Base-by-base conservation (phyloP, 192 early-diverging fungal species). In the Podila minutissima region DNA sequence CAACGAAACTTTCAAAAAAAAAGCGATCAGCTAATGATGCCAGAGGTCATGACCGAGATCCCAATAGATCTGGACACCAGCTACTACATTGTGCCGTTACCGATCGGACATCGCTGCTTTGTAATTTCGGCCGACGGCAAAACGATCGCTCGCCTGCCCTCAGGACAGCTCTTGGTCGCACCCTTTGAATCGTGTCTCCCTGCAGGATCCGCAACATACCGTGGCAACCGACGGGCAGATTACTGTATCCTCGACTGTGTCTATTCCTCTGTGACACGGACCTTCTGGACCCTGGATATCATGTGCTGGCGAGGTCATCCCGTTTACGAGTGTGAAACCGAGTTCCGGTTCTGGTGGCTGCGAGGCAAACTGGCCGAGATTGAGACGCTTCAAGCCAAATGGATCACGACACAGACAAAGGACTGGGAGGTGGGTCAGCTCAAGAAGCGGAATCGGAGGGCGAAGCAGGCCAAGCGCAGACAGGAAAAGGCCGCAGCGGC, bases 281-380 rank as follows among this genome's bases (percentile, higher is more conserved):
- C 86, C 11, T 90, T 84, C 60, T 89, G 88, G 82, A 87, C 88
- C 2, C 48, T 90, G 41, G 89, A 90, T 69, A 77, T 90, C 13
- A 87, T 90, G 87, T 90, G 89, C 41, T 90, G 89, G 89, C 86
- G 86, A 51, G 88, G 88, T 0, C 88, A 90, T 41, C 74, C 89
- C n/a, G 86, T 89, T 3, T 88, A 89, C 51, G 89, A 90, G 51
- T 90, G 89, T 51, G 89, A 90, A 69, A 90, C 89, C 1, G 88
- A 88, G 38, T 90, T 90, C 62, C 73, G 89, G 74, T 88, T 87
- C 83, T 86, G 86, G 68, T 88, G 72, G 85, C 74, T 74, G 24
- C 72, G 82, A 26, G 71, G 86, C 37, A 82, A 87, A 38, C 66
- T 83, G 4, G 75, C 64, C 29, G 88, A 89, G 59, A 71, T 90